These are phyloP conservation scores for Candida verbasci DNA, from an alignment of 805 yeast species.

Conservation along the genomic window DNA sequence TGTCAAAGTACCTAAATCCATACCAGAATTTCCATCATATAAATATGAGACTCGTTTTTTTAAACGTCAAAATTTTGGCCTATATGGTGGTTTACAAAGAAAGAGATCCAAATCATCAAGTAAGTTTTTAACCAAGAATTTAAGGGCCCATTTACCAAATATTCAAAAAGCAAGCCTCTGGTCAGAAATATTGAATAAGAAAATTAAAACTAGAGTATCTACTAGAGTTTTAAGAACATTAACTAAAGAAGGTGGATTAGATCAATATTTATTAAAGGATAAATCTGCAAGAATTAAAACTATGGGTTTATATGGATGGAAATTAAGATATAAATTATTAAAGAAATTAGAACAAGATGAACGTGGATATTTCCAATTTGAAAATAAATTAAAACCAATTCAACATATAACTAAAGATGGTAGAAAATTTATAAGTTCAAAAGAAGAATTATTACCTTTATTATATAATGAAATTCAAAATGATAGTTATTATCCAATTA, in stretches of 20 bases:
- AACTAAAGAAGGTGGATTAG: constrained; percentile 92
- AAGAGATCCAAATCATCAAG: constrained; percentile 74
- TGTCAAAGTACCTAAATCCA: constrained; percentile 19
- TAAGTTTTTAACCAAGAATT: constrained; percentile 69
- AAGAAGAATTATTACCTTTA: constrained; percentile 53
- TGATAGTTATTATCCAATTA: constrained; percentile 39
- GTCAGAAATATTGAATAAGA: constrained; percentile 70
- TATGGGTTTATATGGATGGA: constrained; percentile 91
- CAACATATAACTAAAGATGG: constrained; percentile 47
- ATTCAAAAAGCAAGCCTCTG: constrained; percentile 70
- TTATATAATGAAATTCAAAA: constrained; percentile 49
- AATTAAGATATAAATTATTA: constrained; percentile 71
- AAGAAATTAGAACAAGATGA: constrained; percentile 35
- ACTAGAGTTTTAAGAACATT: constrained; percentile 83
- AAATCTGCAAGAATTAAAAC: constrained; percentile 88
- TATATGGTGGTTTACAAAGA: constrained; percentile 84
- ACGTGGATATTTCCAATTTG: constrained; percentile 30
- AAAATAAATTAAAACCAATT: constrained; percentile 24
- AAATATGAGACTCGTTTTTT: constrained; percentile 66
- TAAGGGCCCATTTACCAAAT: constrained; percentile 79
- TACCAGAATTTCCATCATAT: constrained; percentile 24
- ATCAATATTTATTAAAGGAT: constrained; percentile 80
- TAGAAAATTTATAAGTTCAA: constrained; percentile 54
- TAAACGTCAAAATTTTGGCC: constrained; percentile 82
- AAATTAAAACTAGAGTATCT: constrained; percentile 58